phyloP scores from a whole-genome alignment of 2,329 filamentous ascomycete species.

The Colletotrichum melonis region DNA sequence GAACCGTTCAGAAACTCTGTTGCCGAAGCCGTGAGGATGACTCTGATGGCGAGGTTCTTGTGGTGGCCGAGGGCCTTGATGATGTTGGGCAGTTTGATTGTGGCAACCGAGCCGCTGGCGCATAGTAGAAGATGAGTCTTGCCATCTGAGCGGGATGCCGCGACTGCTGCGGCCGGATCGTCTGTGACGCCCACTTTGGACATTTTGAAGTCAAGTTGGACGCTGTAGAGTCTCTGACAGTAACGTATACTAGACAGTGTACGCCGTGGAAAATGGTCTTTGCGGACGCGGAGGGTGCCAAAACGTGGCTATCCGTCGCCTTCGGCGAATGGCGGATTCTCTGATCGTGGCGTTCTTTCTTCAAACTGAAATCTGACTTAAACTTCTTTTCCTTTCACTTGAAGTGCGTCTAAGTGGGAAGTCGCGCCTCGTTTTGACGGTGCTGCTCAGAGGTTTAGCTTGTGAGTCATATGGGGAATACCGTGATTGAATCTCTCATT shows the following conservation, averaged over 20 bases:
- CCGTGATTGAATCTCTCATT: not conserved
- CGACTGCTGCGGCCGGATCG: constrained; percentile 32
- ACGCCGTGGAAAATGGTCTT: too few species aligned
- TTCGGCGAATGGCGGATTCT: too few species aligned
- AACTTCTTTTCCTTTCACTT: too few species aligned
- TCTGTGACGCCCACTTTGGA: constrained; percentile 2
- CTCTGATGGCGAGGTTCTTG: constrained; percentile 78
- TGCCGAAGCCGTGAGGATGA: constrained; percentile 82
- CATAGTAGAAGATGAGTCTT: constrained; percentile 27
- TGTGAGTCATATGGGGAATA: not conserved
- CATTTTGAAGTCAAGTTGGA: not conserved
- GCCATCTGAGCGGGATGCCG: constrained; percentile 28
- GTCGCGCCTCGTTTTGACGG: not conserved
- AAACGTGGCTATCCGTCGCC: too few species aligned
- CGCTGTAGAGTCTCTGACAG: too few species aligned
- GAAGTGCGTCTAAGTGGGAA: too few species aligned
- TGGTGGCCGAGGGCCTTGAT: constrained; percentile 65
- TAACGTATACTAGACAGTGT: too few species aligned
- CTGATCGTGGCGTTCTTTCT: too few species aligned
- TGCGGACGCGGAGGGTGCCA: too few species aligned
- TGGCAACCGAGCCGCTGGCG: constrained; percentile 60
- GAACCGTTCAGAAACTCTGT: constrained; percentile 82
- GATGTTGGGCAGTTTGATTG: constrained; percentile 83
- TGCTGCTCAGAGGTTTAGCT: not conserved
- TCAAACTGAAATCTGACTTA: too few species aligned